Evolutionary conservation across 2,329 filamentous ascomycete genomes (phyloP).

Genomic region (Tolypocladium cylindrosporum): DNA sequence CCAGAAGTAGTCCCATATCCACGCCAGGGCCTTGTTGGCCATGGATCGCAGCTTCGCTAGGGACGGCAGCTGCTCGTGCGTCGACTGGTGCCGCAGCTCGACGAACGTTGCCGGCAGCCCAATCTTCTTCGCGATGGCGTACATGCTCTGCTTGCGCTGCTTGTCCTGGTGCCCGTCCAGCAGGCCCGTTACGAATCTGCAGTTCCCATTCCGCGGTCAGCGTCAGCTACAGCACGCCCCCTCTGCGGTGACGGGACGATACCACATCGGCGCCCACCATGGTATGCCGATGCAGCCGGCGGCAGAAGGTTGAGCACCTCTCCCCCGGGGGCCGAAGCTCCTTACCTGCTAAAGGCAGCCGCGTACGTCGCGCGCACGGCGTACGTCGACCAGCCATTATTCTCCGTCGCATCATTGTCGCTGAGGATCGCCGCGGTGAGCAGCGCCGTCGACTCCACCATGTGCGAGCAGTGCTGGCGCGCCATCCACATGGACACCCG

Average conservation of each 20-base stretch:
- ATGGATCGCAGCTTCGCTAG: conserved; percentile 63
- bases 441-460: conserved; percentile 69
- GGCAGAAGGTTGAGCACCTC: neutral
- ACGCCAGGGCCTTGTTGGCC: conserved; percentile 59
- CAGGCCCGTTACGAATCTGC: conserved; percentile 70
- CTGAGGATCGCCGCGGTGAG: conserved; percentile 59
- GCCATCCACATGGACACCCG: conserved; percentile 60
- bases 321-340: conserved; percentile 7
- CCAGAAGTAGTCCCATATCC: conserved; percentile 93
- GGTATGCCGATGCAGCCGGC: neutral
- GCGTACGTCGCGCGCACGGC: conserved; percentile 61
- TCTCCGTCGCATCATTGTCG: conserved; percentile 37
- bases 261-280: neutral
- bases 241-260: neutral
- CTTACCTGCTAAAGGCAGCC: conserved; percentile 63
- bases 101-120: conserved; percentile 71
- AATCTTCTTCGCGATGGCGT: conserved; percentile 57
- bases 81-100: conserved; percentile 80
- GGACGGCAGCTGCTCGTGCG: conserved; percentile 77
- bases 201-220: neutral
- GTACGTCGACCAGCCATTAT: conserved; percentile 38
- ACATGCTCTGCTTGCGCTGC: conserved; percentile 61
- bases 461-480: conserved; percentile 64
- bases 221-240: neutral
- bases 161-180: conserved; percentile 64